A percentile compares a stretch with the other conserved stretches of the same genome.
phyloP scores from a whole-genome alignment of 106 monocot genomes.

The Dendrobium catenatum region DNA sequence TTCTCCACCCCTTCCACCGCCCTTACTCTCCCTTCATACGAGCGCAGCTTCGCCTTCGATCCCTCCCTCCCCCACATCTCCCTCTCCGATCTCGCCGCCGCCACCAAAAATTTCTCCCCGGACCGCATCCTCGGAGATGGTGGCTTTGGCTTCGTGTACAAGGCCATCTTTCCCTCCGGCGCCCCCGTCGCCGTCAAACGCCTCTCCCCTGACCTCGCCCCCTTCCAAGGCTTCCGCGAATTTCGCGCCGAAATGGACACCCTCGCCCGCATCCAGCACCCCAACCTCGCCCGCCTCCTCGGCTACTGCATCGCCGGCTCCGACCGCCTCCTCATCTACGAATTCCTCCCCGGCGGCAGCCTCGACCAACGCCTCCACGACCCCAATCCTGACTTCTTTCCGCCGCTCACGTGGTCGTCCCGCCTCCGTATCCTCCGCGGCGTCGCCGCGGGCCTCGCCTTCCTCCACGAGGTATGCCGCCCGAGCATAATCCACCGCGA shows the following conservation, averaged over 20 bases:
- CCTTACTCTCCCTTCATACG: not conserved
- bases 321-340: conserved; percentile 80
- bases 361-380: conserved; percentile 79
- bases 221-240: conserved; percentile 64
- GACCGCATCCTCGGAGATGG: conserved; percentile 83
- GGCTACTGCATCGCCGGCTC: conserved; percentile 62
- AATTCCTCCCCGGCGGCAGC: conserved; percentile 57
- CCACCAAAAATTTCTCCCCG: conserved; percentile 55
- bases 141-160: conserved; percentile 88
- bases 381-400: not conserved
- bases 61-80: conserved; percentile 52
- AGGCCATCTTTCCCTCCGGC: conserved; percentile 49
- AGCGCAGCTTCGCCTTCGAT: conserved; percentile 36
- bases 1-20: not conserved
- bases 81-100: conserved; percentile 47
- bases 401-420: conserved; percentile 29
- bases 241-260: conserved; percentile 89
- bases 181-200: conserved; percentile 69
- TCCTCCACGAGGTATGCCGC: conserved; percentile 63
- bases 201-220: conserved; percentile 47
- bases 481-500: conserved; percentile 81
- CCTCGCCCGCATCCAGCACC: conserved; percentile 52
- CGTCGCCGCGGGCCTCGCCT: conserved; percentile 56
- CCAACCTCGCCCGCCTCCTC: conserved; percentile 58
- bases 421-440: conserved; percentile 40